Conservation (phyloP, 176 grass and related monocot species). For the Panicum miliaceum region DNA sequence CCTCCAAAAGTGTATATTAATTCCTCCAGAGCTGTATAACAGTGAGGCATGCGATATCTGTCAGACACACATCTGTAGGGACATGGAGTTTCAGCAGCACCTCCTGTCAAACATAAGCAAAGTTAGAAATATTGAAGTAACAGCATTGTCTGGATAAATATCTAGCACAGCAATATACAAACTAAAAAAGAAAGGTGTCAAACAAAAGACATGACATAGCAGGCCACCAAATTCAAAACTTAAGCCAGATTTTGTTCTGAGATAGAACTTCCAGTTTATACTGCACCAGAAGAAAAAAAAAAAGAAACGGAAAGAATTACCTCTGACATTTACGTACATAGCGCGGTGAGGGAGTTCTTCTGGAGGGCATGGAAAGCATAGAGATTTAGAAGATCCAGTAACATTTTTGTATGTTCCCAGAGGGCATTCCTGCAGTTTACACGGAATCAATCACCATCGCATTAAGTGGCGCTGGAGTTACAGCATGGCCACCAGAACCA, state of each 20-base stretch:
- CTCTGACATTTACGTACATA: constrained; percentile 72
- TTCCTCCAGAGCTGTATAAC: constrained; percentile 97
- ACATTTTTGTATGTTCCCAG: constrained; percentile 97
- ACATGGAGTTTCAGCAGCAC: constrained; percentile 86
- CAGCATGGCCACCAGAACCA: not conserved
- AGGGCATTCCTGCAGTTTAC: constrained; percentile 90
- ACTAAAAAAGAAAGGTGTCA: not conserved
- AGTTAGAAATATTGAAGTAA: constrained; percentile 39
- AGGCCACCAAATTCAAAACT: constrained; percentile 28
- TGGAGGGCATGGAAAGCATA: constrained; percentile 77
- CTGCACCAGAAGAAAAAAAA: not conserved
- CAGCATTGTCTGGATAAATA: constrained; percentile 18
- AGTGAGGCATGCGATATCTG: constrained; percentile 99
- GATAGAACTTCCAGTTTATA: not conserved
- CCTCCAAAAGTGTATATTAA: constrained; percentile 99
- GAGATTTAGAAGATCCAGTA: constrained; percentile 88
- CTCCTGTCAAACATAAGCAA: constrained; percentile 60
- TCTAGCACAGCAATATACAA: not conserved
- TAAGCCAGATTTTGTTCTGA: not conserved
- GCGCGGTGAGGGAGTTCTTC: constrained; percentile 83
- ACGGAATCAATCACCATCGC: constrained; percentile 22
- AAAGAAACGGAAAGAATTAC: constrained; percentile 49
- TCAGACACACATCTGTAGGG: constrained; percentile 93
- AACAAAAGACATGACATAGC: not conserved
- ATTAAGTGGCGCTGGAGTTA: constrained; percentile 21